Evolutionary conservation across 768 basidiomycete genomes (phyloP).

Genomic region (Melanogaster broomeanus): DNA sequence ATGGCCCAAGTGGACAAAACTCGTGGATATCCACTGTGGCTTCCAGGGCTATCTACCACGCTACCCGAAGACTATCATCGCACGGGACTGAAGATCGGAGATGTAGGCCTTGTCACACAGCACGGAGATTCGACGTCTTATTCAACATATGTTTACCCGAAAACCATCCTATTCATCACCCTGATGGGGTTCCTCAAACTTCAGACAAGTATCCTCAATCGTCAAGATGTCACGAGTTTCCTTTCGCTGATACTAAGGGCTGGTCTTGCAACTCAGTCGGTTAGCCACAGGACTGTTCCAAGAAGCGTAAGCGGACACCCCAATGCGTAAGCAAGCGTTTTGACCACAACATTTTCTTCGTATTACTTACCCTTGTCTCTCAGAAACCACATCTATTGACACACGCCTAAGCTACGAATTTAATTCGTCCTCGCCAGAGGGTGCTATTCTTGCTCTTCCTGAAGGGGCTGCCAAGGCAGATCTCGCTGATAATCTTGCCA

Average conservation of each 20-base stretch:
- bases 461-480: constrained; percentile 32
- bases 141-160: constrained; percentile 39
- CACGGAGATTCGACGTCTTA: constrained; percentile 38
- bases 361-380: neutral
- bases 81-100: constrained; percentile 38
- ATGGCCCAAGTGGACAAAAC: constrained; percentile 16
- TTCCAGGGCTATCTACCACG: constrained; percentile 30
- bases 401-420: constrained; percentile 10
- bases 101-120: constrained; percentile 39
- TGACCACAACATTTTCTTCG: neutral
- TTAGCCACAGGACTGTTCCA: neutral
- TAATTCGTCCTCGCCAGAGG: constrained; percentile 24
- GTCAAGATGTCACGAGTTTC: neutral
- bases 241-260: neutral
- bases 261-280: neutral
- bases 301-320: neutral
- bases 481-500: constrained; percentile 23
- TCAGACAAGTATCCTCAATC: constrained; percentile 23
- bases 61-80: constrained; percentile 25
- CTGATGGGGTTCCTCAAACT: constrained; percentile 31
- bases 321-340: neutral
- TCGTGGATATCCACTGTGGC: constrained; percentile 39
- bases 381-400: no score
- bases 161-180: constrained; percentile 30
- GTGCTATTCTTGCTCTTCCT: constrained; percentile 35